Percentiles rank a stretch among this genome's conserved stretches.
These are phyloP conservation scores for Fusarium zealandicum DNA, from an alignment of 2,329 filamentous ascomycete genomes.

Conservation along the genomic window DNA sequence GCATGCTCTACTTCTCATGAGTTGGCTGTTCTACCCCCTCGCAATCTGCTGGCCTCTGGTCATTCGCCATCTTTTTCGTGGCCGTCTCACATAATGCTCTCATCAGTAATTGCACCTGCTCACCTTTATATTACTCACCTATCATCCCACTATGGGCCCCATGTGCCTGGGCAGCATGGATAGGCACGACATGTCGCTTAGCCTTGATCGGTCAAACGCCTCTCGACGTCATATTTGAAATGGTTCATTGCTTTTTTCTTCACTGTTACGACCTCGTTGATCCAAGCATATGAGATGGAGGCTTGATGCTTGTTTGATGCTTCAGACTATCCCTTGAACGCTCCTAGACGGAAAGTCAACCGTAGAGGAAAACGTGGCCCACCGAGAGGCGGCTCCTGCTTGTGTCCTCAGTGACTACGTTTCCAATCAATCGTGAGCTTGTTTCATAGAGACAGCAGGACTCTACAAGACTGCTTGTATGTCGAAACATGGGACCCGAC, in stretches of 20 bases:
- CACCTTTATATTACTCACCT: too few relatives aligned
- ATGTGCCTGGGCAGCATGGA: neutral
- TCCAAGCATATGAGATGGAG: constrained; percentile 10
- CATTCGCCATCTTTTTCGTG: constrained; percentile 13
- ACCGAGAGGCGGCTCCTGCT: constrained; percentile 10
- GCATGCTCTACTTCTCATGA: constrained; percentile 17
- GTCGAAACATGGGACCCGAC: constrained; percentile 9
- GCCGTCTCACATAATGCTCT: constrained; percentile 7
- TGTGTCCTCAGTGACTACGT: constrained; percentile 12
- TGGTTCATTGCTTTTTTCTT: constrained; percentile 18
- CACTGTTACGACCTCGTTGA: constrained; percentile 30
- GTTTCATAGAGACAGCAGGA: constrained; percentile 11
- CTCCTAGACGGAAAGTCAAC: neutral
- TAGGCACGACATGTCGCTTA: neutral
- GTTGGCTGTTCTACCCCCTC: constrained; percentile 5
- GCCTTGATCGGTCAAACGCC: constrained; percentile 3
- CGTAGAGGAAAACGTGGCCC: constrained; percentile 23
- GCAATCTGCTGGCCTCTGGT: constrained; percentile 9
- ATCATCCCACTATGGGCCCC: too few relatives aligned
- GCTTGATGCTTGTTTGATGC: constrained; percentile 11
- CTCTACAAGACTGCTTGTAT: neutral
- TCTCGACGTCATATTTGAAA: constrained; percentile 20
- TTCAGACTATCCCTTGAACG: constrained; percentile 10
- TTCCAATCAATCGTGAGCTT: constrained; percentile 11
- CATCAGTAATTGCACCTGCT: neutral